Conservation (phyloP, 2,329 filamentous ascomycete genomes). For the Fusarium luffae region DNA sequence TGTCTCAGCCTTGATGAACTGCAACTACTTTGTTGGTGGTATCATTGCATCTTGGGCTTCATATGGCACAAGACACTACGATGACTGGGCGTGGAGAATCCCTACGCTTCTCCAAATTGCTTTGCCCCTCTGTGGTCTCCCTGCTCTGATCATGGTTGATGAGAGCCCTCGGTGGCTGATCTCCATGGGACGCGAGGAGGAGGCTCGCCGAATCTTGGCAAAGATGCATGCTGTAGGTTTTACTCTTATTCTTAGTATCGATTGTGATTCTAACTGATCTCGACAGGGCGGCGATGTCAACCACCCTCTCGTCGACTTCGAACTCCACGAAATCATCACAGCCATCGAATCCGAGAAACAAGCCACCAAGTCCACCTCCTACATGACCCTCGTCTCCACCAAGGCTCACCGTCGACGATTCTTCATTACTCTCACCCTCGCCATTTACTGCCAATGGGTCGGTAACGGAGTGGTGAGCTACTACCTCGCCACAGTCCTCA, state of each 20-base stretch:
- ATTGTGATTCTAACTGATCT: neutral
- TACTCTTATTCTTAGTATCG: too few relatives aligned
- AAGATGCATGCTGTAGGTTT: constrained; percentile 14
- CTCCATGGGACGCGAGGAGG: neutral
- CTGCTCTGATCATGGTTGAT: constrained; percentile 5
- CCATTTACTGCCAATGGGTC: constrained; percentile 21
- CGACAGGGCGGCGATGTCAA: constrained; percentile 8
- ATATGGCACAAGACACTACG: constrained; percentile 11
- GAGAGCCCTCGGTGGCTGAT: constrained; percentile 19
- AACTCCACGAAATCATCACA: constrained; percentile 19
- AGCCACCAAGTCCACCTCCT: constrained; percentile 12
- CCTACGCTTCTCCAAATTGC: constrained; percentile 8
- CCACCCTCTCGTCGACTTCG: constrained; percentile 15
- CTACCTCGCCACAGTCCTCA: constrained; percentile 5
- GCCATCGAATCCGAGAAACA: constrained; percentile 21
- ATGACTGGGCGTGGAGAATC: constrained; percentile 16
- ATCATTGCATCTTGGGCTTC: constrained; percentile 23
- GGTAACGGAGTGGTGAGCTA: constrained; percentile 25
- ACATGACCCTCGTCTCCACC: constrained; percentile 6
- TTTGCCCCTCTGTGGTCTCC: neutral
- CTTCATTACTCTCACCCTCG: constrained; percentile 13
- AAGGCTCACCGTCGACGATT: constrained; percentile 12
- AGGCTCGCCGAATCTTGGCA: neutral
- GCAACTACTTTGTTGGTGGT: constrained; percentile 16
- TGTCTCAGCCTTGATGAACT: constrained; percentile 13